Evolutionary conservation across 2,329 filamentous ascomycete genomes (phyloP).

Genomic region (Fusarium metavorans): DNA sequence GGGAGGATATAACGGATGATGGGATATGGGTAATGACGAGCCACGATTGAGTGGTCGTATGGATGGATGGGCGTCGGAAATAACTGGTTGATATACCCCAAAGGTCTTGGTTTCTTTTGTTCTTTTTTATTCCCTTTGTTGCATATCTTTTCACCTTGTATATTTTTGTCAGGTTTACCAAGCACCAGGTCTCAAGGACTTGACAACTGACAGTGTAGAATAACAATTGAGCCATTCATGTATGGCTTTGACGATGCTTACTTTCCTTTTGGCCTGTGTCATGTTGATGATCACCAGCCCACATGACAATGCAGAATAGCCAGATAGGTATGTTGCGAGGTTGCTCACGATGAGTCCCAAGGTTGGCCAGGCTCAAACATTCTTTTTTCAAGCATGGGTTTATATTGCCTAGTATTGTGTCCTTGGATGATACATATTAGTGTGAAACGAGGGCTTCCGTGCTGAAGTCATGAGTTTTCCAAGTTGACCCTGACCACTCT

Average conservation of each 20-base stretch:
- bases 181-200: background rate
- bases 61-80: conserved; percentile 27
- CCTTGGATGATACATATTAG: no score
- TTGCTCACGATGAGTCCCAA: background rate
- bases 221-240: background rate
- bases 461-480: no score
- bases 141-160: background rate
- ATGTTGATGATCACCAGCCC: background rate
- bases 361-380: background rate
- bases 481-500: no score
- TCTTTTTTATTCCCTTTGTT: conserved; percentile 14
- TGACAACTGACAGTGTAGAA: background rate
- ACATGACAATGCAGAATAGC: background rate
- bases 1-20: background rate
- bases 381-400: background rate
- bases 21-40: conserved; percentile 16
- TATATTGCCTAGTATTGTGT: no score
- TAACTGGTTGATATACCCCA: conserved; percentile 35
- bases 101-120: conserved; percentile 6
- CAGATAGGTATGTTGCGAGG: background rate
- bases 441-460: no score
- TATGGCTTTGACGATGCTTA: background rate
- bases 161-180: background rate
- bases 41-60: background rate
- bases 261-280: background rate